Evolutionary conservation across 83 land plant genomes (phyloP).

Genomic region (Picea abies): DNA sequence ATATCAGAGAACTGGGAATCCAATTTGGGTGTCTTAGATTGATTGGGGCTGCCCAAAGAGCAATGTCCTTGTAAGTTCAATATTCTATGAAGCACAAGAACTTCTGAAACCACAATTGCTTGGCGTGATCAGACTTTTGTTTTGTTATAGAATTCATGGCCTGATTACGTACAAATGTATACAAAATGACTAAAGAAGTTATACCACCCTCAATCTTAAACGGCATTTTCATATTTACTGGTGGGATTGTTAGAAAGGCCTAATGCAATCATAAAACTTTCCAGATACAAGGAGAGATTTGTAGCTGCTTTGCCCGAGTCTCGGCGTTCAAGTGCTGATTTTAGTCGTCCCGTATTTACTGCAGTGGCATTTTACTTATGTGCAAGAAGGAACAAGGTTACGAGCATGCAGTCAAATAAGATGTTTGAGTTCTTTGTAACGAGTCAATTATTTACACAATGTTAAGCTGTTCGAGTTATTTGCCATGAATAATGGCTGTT

Average conservation of each 20-base stretch:
- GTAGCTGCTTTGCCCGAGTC: conserved; percentile 76
- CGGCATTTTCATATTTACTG: too few relatives aligned
- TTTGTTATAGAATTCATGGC: too few relatives aligned
- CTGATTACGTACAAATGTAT: too few relatives aligned
- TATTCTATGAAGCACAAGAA: background rate
- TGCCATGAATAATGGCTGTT: too few relatives aligned
- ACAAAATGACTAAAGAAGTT: too few relatives aligned
- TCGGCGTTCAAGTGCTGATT: conserved; percentile 74
- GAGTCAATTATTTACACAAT: too few relatives aligned
- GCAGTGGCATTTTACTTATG: conserved; percentile 90
- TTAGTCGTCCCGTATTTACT: conserved; percentile 80
- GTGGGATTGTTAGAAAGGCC: too few relatives aligned
- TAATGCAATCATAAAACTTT: background rate
- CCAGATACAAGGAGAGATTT: conserved; percentile 90
- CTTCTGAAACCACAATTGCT: background rate
- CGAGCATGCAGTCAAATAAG: background rate
- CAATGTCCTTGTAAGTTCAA: conserved; percentile 64
- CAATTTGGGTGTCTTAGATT: conserved; percentile 94
- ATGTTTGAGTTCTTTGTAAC: too few relatives aligned
- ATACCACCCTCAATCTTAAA: too few relatives aligned
- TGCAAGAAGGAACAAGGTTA: conserved; percentile 88
- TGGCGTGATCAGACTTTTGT: background rate
- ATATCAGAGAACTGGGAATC: conserved; percentile 75
- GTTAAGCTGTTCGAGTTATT: too few relatives aligned
- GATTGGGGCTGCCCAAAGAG: conserved; percentile 62